Evolutionary conservation across 2,329 filamentous ascomycete species (phyloP), one percentile per base, ranked within the genome.

Genomic region (Aureobasidium sp.): DNA sequence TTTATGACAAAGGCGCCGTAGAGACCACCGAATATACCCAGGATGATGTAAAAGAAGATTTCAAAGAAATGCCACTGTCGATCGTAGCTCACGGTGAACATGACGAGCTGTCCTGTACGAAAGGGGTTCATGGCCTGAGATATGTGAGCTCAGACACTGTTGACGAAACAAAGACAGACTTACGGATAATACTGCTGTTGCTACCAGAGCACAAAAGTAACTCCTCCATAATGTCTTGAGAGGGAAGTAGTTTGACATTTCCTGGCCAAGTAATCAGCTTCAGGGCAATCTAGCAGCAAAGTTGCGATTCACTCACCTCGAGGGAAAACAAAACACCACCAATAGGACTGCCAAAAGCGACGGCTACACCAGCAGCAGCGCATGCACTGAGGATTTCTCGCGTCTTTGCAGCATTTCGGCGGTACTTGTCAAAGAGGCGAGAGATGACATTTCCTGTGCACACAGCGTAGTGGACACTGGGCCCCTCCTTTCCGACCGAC

Each of bases 61-160:
- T 99, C 94, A 71, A 99, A 99, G 70, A 96, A 96, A 77, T 99
- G 94, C 94, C 94, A 99, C 44, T 89, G 88, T 44, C 93, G 88
- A 74, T 97, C 93, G 72, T 99, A 99, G 69, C 86, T 86, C 70
- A 99, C 93, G 70, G 96, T 92, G 75, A 99, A 99, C 93, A 99
- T 97, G 84, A 99, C 94, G 45, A 99, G 82, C 72, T 99, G 94
- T 22, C 94, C 94, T 0, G 94, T 97, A 58, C 94, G 82, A 76
- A 99, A 99, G 25, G 94, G 94, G 69, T 99, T 99, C 90, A 99
- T 96, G 63, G 90, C 90, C 80, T 83, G 25, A 11, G 1, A 15
- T 0, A 6, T 37, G 45, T 63, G 12, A 65, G 36, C 20, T 42
- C 15, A 25, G 34, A 12, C 14, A 27, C 14, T 41, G n/a, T 20